Base-by-base conservation (phyloP, 2,329 filamentous ascomycete species). In the Pyricularia pennisetigena region DNA sequence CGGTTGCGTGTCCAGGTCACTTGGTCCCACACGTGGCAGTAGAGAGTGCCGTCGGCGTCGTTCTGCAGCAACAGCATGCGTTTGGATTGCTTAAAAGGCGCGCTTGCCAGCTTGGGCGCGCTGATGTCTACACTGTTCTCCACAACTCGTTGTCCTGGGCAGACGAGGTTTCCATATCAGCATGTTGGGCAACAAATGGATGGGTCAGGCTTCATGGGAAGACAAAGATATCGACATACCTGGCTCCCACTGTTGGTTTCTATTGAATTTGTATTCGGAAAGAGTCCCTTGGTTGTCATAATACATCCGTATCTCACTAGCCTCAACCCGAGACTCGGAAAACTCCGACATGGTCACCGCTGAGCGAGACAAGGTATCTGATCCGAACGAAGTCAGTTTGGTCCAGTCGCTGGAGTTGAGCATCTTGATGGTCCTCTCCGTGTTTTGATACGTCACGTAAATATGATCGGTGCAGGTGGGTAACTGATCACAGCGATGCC, bases 351-450 rank as follows among this genome's bases (percentile, higher is more conserved):
- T n/a, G 2, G 64, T 16, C 20, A 65, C 29, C 4, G 29, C 32
- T n/a, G 29, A 23, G 6, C 64, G 29, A 16, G 64, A 29, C 16
- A 8, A 10, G 64, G 20, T 41, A 14, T 41, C 29, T n/a, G 16
- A n/a, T 24, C 64, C 29, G 16, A 65, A 23, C 2, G 64, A 23
- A 8, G 8, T 6, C 2, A 26, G 16, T 14, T 14, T 30, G 29
- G 30, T 35, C 64, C 64, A 65, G 64, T 65, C 64, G 64, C 29
- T 65, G 8, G 64, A 65, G 64, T 65, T 65, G 16, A 65, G 30
- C 64, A 32, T 16, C 29, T 41, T 35, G 64, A 41, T 32, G 29
- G 30, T 35, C 64, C 30, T 26, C 30, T 35, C 64, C 20, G 29
- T 26, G 62, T 35, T 64, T 29, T 65, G 64, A 26, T 35, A 65